Evolutionary conservation across 2,329 filamentous ascomycete genomes (phyloP), one percentile per base, ranked within the genome.

Genomic region (Nectriaceae sp.): DNA sequence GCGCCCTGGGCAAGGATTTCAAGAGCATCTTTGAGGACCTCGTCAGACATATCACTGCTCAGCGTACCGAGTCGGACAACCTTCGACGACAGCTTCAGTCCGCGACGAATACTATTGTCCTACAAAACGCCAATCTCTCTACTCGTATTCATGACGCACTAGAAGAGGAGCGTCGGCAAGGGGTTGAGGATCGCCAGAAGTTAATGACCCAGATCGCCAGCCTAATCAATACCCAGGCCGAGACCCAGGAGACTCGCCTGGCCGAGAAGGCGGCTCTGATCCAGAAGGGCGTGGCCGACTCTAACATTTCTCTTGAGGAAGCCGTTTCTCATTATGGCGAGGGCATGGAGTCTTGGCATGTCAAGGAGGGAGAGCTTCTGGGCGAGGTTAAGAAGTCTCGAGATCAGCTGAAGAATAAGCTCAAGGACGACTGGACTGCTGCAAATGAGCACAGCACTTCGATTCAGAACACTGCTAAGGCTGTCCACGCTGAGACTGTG

Each of bases 401-500:
- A 45, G 90, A 96, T 51, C 79, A 77, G 21, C 74, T 97, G 59
- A 95, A 94, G 75, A 81, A 75, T 4, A 91, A 85, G 72, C 81
- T 97, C 66, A 88, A 94, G 70, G 83, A 89, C 46, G 92, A 97
- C 66, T 96, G 92, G 87, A 84, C 82, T 52, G 84, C 75, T 22
- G 90, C 93, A 31, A 89, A 90, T 59, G 80, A 88, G 48, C 87
- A 89, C 62, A 95, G 91, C 60, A 84, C 79, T n/a, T 85, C 87
- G 5, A 93, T 99, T 59, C 89, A 93, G 59, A 79, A 82, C 6
- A 89, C 89, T 0, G 92, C 93, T 0, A 88, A 89, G 59, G 89
- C 89, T 3, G 91, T 97, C 1, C 92, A 99, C 58, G 87, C 88
- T 26, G 89, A 96, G 70, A 97, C 93, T 0, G 84, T 96, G 22